These are phyloP conservation scores for Boletus rex-veris DNA, from an alignment of 768 basidiomycete species.

Conservation along the genomic window DNA sequence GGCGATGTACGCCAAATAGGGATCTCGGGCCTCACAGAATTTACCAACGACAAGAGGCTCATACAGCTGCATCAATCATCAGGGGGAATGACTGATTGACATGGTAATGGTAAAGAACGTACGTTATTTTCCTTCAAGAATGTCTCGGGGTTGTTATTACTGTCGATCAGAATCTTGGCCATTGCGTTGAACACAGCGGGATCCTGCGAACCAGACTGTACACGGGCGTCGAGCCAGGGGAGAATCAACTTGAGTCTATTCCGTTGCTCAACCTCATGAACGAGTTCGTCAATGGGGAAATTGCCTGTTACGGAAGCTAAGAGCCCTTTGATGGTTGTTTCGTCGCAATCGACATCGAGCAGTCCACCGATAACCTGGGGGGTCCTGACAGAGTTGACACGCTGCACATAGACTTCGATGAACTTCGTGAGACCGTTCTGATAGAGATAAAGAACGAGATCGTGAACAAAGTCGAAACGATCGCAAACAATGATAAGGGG, in stretches of 20 bases:
- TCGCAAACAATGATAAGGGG: conserved; percentile 99
- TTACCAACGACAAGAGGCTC: conserved; percentile 97
- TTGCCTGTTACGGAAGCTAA: conserved; percentile 92
- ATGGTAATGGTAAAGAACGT: conserved; percentile 27
- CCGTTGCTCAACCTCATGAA: conserved; percentile 93
- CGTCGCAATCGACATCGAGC: conserved; percentile 97
- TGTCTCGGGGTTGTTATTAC: conserved; percentile 95
- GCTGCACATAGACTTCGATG: conserved; percentile 99
- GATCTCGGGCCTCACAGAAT: conserved; percentile 98
- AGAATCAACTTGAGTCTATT: conserved; percentile 96
- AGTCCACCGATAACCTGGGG: conserved; percentile 97
- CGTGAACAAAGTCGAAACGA: conserved; percentile 99
- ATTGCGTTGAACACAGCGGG: conserved; percentile 93
- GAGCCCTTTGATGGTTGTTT: conserved; percentile 91
- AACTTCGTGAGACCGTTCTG: conserved; percentile 95
- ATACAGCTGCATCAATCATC: conserved; percentile 60
- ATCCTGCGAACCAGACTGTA: conserved; percentile 92
- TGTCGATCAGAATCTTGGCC: conserved; percentile 98
- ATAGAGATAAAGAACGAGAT: conserved; percentile 96
- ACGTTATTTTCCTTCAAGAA: conserved; percentile 99
- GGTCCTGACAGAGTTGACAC: conserved; percentile 94
- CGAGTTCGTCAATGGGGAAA: conserved; percentile 97
- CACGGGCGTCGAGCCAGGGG: conserved; percentile 93
- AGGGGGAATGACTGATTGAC: not conserved
- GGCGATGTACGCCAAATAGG: conserved; percentile 97